Base-by-base conservation (phyloP, 2,329 filamentous ascomycete species). In the Scedosporium dehoogii region DNA sequence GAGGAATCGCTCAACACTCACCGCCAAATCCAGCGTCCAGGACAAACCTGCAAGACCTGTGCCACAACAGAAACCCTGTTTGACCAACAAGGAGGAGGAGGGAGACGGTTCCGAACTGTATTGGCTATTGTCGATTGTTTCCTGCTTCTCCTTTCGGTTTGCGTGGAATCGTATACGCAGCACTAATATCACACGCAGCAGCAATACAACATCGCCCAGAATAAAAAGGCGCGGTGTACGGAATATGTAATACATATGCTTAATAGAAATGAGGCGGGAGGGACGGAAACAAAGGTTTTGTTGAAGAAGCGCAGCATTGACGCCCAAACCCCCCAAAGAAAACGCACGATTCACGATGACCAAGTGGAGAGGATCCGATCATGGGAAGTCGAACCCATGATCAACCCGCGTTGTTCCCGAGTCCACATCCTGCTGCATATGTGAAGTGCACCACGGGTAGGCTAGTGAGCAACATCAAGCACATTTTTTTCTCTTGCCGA, bases 1-100 rank as follows among this genome's bases (percentile, higher is more conserved):
- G 62, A 62, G 63, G 59, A 9, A 62, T 62, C 60, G 60, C 55
- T 29, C 53, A 41, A n/a, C 29, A 23, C 42, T 62, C 60, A 62
- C 60, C 63, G 60, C 53, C 25, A 51, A 59, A 64, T 55, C 51
- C 58, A 58, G 58, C n/a, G n/a, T 10, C 9, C 42, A 18, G 42
- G 18, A 46, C 42, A 46, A 46, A 18, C 48, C 48, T 53, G n/a
- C 48, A 16, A 53, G 48, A 18, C 48, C 48, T 12, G 21, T 53
- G 21, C 21, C 48, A 53, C n/a, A 53, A 53, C 21, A 53, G 18
- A 53, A 53, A 25, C 21, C 18, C 42, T 46, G 42, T 33, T 46
- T 18, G 18, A 46, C 42, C 42, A 46, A 18, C 42, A 5, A 46
- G 9, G 14, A 53, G 12, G 18, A 18, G n/a, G 18, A 7, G n/a